Evolutionary conservation across 1,139 yeast genomes (phyloP).

Genomic region (Geotrichum bryndzae): DNA sequence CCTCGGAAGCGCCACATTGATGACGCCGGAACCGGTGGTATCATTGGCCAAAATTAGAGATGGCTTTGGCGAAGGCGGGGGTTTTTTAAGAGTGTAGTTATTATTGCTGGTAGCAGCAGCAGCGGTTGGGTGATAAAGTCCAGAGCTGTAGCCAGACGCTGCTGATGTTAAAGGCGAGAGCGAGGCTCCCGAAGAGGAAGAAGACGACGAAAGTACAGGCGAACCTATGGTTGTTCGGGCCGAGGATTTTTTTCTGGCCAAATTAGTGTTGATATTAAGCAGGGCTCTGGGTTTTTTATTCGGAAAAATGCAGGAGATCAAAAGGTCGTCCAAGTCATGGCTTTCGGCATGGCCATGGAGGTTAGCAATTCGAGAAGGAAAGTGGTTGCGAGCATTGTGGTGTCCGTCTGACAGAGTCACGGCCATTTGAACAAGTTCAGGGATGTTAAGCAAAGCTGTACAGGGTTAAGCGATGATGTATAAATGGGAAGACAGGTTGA

Average conservation of each 20-base stretch:
- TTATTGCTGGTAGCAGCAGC: not conserved
- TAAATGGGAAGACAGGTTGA: not conserved
- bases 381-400: not conserved
- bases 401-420: not conserved
- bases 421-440: not conserved
- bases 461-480: not conserved
- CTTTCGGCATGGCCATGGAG: not conserved
- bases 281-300: not conserved
- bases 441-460: not conserved
- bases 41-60: not conserved
- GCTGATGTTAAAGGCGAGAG: not conserved
- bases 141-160: not conserved
- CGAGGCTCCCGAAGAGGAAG: not conserved
- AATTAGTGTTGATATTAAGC: not conserved
- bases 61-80: not conserved
- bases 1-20: not conserved
- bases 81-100: not conserved
- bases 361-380: not conserved
- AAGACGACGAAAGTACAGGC: not conserved
- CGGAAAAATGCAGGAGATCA: not conserved
- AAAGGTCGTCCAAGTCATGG: not conserved
- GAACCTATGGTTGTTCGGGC: not conserved
- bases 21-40: not conserved
- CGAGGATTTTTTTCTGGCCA: not conserved
- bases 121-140: not conserved